Evolutionary conservation across 441 rosid genomes (phyloP).

Genomic region (Manihot esculenta): DNA sequence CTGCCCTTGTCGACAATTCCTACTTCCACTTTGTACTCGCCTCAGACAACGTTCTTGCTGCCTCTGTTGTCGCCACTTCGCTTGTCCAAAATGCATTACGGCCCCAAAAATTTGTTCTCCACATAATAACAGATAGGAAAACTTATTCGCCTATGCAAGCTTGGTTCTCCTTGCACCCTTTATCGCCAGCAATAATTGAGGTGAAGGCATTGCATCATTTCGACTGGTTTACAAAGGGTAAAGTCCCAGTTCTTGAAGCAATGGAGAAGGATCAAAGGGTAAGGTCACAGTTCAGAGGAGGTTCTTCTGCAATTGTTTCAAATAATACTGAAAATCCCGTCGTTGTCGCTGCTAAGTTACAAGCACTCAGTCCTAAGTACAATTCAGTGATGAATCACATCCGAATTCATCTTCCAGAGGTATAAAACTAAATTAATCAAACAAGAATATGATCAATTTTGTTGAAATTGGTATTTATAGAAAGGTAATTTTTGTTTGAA

Average conservation of each 20-base stretch:
- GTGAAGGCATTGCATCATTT: constrained; percentile 97
- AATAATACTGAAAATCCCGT: constrained; percentile 67
- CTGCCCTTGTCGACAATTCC: constrained; percentile 72
- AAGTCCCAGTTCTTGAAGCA: constrained; percentile 89
- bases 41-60: constrained; percentile 88
- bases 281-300: constrained; percentile 89
- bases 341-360: constrained; percentile 88
- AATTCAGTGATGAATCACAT: constrained; percentile 95
- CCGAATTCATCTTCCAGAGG: constrained; percentile 92
- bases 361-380: constrained; percentile 92
- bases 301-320: constrained; percentile 78
- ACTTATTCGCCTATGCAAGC: constrained; percentile 98
- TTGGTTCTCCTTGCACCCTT: constrained; percentile 90
- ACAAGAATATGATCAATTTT: too few species aligned
- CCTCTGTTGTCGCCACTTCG: constrained; percentile 83
- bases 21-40: constrained; percentile 86
- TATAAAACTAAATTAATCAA: constrained; percentile 18
- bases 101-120: constrained; percentile 70
- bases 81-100: constrained; percentile 62
- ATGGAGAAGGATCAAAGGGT: constrained; percentile 92
- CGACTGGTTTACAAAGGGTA: constrained; percentile 93
- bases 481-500: neutral
- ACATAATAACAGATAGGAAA: constrained; percentile 88
- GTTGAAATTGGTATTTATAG: neutral
- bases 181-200: constrained; percentile 78